A percentile compares a stretch with the other conserved stretches of the same genome.
Conservation (phyloP, 495 filamentous ascomycete genomes). For the Neurospora africana region DNA sequence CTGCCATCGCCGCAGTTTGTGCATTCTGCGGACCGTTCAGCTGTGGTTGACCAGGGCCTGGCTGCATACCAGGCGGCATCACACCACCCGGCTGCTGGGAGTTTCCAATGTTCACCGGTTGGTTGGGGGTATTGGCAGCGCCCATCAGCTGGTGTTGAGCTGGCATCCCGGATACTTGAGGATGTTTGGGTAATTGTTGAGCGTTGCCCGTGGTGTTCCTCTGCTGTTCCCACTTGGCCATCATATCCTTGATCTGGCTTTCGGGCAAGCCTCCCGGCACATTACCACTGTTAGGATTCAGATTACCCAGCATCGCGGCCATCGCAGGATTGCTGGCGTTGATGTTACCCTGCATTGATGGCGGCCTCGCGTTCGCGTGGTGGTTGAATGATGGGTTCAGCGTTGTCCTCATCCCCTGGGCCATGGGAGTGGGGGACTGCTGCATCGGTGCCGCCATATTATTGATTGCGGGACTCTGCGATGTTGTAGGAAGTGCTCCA, state of each 20-base stretch:
- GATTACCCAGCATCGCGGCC: slow-evolving; percentile 17
- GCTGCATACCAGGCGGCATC: slow-evolving; percentile 1
- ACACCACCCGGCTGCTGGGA: slow-evolving; percentile 10
- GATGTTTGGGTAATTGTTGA: slow-evolving; percentile 8
- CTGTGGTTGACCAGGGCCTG: background rate
- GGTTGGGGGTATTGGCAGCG: slow-evolving; percentile 5
- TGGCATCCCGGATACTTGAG: slow-evolving; percentile 13
- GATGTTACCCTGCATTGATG: slow-evolving; percentile 9
- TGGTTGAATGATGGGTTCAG: slow-evolving; percentile 25
- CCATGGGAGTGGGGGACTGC: slow-evolving; percentile 33
- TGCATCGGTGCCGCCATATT: slow-evolving; percentile 39
- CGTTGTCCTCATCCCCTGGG: slow-evolving; percentile 20
- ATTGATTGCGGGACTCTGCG: slow-evolving; percentile 42
- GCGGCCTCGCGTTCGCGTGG: slow-evolving; percentile 20
- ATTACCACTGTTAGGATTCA: slow-evolving; percentile 17
- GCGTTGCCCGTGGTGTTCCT: slow-evolving; percentile 8
- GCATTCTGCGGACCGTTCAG: background rate
- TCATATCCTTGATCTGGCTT: slow-evolving; percentile 32
- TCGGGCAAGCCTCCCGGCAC: slow-evolving; percentile 21
- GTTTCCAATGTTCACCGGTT: slow-evolving; percentile 10
- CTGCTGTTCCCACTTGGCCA: slow-evolving; percentile 28
- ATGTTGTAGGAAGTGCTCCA: slow-evolving; percentile 29
- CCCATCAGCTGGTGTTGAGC: slow-evolving; percentile 11
- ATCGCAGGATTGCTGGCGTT: slow-evolving; percentile 10
- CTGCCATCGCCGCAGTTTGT: background rate